Evolutionary conservation across 2,329 filamentous ascomycete species (phyloP), one percentile per base, ranked within the genome.

Genomic region (Penicillium thymicola): DNA sequence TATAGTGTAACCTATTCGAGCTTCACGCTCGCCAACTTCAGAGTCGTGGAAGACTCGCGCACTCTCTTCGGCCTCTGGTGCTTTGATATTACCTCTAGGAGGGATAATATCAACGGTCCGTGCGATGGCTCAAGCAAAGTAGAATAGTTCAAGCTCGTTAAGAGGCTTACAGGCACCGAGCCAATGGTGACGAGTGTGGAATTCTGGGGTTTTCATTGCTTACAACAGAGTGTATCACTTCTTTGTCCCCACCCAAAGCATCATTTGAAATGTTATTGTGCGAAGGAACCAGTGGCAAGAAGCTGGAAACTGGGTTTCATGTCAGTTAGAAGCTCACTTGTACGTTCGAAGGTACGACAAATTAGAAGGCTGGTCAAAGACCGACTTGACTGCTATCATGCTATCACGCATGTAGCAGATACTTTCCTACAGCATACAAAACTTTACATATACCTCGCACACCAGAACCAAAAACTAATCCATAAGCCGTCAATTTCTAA

Each of bases 401-500:
- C 18, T 21, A 43, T 27, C 14, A 43, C n/a, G 14, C 2, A n/a
- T 27, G 23, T n/a, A 43, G n/a, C 6, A 16, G 16, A 44, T 28
- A 28, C 42, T 30, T 30, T 44, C 25, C 10, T 45, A 46, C 16
- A 36, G 18, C 11, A 23, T 16, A 41, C 11, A 45, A 14, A 10
- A 14, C 5, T 21, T 21, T 44, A 40, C 14, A 16, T 32, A 21
- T 28, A 51, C 32, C 41, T 41, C 34, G 5, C 4, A 52, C 21
- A 30, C 14, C 32, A 27, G 34, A 38, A 48, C 5, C 9, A 38
- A 54, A 14, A 56, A 41, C 54, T 56, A 56, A 52, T 56, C 54
- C 54, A 52, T 56, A 56, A 56, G 36, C 47, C 54, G 48, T 56
- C 54, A 56, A 56, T 52, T 56, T 56, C 54, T 56, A 56, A 56